phyloP scores from a whole-genome alignment of 2,329 filamentous ascomycete genomes.

The Paramyrothecium roridum region DNA sequence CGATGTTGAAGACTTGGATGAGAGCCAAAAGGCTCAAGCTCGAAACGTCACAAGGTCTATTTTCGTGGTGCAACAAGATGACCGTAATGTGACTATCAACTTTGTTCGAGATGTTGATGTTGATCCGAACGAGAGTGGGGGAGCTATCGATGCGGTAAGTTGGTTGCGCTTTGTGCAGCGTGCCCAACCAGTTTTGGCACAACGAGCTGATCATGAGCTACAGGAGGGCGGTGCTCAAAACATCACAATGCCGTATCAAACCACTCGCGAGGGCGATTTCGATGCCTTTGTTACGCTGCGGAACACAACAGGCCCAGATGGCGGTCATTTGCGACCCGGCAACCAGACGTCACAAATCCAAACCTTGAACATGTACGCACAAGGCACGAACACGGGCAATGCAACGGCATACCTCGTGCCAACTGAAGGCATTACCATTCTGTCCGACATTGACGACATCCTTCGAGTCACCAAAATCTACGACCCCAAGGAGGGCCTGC shows the following conservation, averaged over 20 bases:
- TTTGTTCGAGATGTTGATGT: slow-evolving; percentile 43
- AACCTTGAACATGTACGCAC: slow-evolving; percentile 64
- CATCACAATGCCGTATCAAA: slow-evolving; percentile 61
- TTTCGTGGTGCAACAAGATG: slow-evolving; percentile 69
- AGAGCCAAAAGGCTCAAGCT: slow-evolving; percentile 61
- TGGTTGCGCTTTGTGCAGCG: not conserved
- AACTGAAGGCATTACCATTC: slow-evolving; percentile 63
- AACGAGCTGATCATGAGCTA: not conserved
- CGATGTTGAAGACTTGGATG: slow-evolving; percentile 55
- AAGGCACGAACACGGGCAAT: slow-evolving; percentile 65
- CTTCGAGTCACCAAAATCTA: slow-evolving; percentile 81
- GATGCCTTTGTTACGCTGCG: slow-evolving; percentile 65
- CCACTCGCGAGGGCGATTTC: slow-evolving; percentile 68
- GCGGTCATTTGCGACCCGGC: slow-evolving; percentile 53
- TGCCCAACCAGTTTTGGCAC: not conserved
- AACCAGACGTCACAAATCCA: slow-evolving; percentile 65
- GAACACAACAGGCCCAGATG: slow-evolving; percentile 48
- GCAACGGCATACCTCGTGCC: slow-evolving; percentile 76
- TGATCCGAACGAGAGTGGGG: slow-evolving; percentile 54
- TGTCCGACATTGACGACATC: slow-evolving; percentile 79
- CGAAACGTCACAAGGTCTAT: slow-evolving; percentile 72
- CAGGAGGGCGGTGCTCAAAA: slow-evolving; percentile 57
- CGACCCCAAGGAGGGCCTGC: slow-evolving; percentile 66
- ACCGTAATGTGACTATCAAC: slow-evolving; percentile 61
- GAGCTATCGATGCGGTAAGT: slow-evolving; percentile 41